Conservation (phyloP, 2,329 filamentous ascomycete species). For the Apiospora kogelbergensis region DNA sequence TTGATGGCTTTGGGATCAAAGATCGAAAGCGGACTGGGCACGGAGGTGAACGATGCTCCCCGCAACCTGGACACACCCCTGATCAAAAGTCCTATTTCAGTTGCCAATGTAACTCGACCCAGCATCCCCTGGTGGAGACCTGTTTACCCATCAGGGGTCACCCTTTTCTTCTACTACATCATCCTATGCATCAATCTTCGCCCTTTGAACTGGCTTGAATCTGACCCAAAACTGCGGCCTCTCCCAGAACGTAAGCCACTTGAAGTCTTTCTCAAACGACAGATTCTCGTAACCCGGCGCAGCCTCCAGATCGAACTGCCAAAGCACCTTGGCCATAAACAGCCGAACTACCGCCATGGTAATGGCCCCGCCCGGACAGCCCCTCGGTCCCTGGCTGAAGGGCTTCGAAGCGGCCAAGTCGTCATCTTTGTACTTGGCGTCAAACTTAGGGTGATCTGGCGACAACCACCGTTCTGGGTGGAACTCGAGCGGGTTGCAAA, state of each 20-base stretch:
- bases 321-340: neutral
- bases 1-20: too few relatives aligned
- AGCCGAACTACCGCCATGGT: neutral
- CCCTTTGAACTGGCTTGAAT: constrained; percentile 10
- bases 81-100: too few relatives aligned
- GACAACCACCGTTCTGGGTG: neutral
- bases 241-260: constrained; percentile 15
- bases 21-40: too few relatives aligned
- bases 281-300: constrained; percentile 7
- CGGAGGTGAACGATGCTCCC: too few relatives aligned
- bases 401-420: neutral
- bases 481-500: neutral
- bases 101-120: too few relatives aligned
- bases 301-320: constrained; percentile 11
- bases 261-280: constrained; percentile 16
- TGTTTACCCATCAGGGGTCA: too few relatives aligned
- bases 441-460: neutral
- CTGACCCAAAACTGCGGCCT: constrained; percentile 12
- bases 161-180: too few relatives aligned
- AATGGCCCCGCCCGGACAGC: constrained; percentile 9
- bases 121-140: too few relatives aligned
- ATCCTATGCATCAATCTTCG: neutral
- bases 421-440: neutral
- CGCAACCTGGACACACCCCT: too few relatives aligned
- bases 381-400: constrained; percentile 15